Conservation (phyloP, 805 yeast species). For the Zygoascus bituminiphila region DNA sequence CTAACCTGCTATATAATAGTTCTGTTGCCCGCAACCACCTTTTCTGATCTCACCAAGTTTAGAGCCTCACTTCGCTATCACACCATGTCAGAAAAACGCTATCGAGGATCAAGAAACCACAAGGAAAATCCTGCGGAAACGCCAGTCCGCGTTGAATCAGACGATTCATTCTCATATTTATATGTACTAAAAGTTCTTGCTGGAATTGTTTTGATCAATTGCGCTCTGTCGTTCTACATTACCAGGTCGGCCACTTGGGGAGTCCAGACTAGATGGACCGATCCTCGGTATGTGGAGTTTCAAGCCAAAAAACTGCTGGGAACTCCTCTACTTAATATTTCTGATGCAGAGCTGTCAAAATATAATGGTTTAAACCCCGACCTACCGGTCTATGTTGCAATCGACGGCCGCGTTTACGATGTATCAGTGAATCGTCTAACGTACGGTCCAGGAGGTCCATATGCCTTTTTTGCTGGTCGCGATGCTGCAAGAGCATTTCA, state of each 20-base stretch:
- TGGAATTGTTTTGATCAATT: slow-evolving; percentile 41
- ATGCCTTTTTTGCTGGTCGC: slow-evolving; percentile 49
- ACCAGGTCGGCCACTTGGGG: slow-evolving; percentile 59
- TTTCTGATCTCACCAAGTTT: too few species aligned
- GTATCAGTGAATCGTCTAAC: slow-evolving; percentile 43
- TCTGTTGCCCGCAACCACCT: too few species aligned
- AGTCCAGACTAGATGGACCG: slow-evolving; percentile 41
- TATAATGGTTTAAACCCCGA: slow-evolving; percentile 42
- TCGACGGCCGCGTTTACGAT: slow-evolving; percentile 57
- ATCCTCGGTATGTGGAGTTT: slow-evolving; percentile 35
- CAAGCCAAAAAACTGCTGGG: slow-evolving; percentile 12
- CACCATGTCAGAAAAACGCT: too few species aligned
- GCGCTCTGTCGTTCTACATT: slow-evolving; percentile 46
- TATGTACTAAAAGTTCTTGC: slow-evolving; percentile 36
- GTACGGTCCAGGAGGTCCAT: slow-evolving; percentile 55
- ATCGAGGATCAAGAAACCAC: too few species aligned
- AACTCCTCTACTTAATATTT: slow-evolving; percentile 19
- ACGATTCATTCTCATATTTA: too few species aligned
- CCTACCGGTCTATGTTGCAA: slow-evolving; percentile 49
- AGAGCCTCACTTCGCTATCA: too few species aligned
- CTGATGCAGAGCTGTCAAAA: slow-evolving; percentile 37
- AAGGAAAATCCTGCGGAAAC: too few species aligned
- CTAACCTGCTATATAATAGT: too few species aligned
- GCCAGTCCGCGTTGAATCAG: too few species aligned
- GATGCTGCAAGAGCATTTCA: slow-evolving; percentile 64